These are phyloP conservation scores for Trichoderma breve DNA, from an alignment of 2,329 filamentous ascomycete genomes.

Conservation along the genomic window DNA sequence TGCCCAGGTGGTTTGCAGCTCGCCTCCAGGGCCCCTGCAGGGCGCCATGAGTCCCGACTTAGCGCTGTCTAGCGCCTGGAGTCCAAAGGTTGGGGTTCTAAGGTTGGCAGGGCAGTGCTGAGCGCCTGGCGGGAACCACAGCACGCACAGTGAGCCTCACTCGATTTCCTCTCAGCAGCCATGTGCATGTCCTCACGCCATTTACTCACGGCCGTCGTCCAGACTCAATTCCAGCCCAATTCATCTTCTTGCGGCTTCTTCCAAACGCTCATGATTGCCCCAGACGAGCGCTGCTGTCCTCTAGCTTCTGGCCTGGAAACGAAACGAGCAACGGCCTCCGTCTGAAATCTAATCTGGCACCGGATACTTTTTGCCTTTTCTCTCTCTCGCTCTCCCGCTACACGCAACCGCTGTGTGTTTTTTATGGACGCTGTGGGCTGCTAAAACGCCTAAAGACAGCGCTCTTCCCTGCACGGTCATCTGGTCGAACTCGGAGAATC, in stretches of 20 bases:
- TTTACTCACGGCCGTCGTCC: neutral
- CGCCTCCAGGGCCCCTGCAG: neutral
- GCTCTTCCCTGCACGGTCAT: constrained; percentile 3
- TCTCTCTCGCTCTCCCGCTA: neutral
- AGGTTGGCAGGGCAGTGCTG: constrained; percentile 6
- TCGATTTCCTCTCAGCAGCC: neutral
- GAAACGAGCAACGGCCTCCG: neutral
- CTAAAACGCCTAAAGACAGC: constrained; percentile 18
- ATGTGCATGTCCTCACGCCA: constrained; percentile 8
- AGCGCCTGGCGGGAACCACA: neutral
- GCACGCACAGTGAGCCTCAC: neutral
- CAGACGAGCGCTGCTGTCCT: neutral
- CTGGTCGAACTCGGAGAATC: neutral
- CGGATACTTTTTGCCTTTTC: neutral
- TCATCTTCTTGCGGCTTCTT: neutral
- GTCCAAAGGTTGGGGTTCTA: neutral
- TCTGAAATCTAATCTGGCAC: neutral
- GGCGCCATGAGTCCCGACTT: neutral
- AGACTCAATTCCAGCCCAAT: constrained; percentile 11
- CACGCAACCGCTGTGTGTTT: neutral
- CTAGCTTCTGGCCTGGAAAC: neutral
- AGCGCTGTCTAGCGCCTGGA: neutral
- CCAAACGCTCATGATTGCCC: neutral
- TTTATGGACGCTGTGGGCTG: neutral
- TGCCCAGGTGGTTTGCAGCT: neutral